Percentiles rank a stretch among this genome's conserved stretches.
phyloP scores from a whole-genome alignment of 2,329 filamentous ascomycete genomes.

The Bipolaris zeicola region DNA sequence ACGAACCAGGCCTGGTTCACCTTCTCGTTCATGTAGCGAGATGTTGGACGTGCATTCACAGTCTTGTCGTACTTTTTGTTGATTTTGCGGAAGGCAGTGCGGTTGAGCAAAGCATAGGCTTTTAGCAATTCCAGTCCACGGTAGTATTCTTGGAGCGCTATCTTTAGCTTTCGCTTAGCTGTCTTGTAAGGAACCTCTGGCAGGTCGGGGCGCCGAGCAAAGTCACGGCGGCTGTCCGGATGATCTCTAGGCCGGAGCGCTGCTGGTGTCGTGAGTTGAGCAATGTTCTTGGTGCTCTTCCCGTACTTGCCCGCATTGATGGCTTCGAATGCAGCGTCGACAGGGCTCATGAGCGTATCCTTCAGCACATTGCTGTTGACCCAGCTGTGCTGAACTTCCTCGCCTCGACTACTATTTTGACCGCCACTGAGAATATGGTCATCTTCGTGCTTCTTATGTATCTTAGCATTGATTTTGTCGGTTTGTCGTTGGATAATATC shows the following conservation, averaged over 20 bases:
- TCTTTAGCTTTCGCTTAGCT: constrained; percentile 89
- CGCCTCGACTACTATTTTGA: constrained; percentile 27
- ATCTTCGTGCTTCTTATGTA: constrained; percentile 26
- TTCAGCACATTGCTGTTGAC: constrained; percentile 18
- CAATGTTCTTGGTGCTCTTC: constrained; percentile 58
- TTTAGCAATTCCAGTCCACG: constrained; percentile 89
- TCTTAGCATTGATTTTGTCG: constrained; percentile 41
- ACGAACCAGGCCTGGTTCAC: constrained; percentile 93
- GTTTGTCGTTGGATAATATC: constrained; percentile 65
- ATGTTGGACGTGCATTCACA: constrained; percentile 74
- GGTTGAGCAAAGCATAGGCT: constrained; percentile 86
- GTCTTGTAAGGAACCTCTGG: constrained; percentile 77
- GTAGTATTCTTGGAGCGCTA: constrained; percentile 91
- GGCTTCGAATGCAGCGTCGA: constrained; percentile 53
- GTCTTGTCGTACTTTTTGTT: constrained; percentile 99
- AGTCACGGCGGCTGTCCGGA: constrained; percentile 50
- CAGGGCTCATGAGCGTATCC: constrained; percentile 36
- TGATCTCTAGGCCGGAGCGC: constrained; percentile 49
- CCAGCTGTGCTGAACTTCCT: constrained; percentile 25
- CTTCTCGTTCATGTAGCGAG: constrained; percentile 87
- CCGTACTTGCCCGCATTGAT: constrained; percentile 56
- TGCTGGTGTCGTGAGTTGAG: constrained; percentile 44
- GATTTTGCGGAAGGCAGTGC: constrained; percentile 93
- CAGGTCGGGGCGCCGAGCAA: constrained; percentile 46
- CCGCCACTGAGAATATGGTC: constrained; percentile 21